Evolutionary conservation across 345 rosid genomes (phyloP), one percentile per base, ranked within the genome.

Genomic region (Rhizophora apiculata): DNA sequence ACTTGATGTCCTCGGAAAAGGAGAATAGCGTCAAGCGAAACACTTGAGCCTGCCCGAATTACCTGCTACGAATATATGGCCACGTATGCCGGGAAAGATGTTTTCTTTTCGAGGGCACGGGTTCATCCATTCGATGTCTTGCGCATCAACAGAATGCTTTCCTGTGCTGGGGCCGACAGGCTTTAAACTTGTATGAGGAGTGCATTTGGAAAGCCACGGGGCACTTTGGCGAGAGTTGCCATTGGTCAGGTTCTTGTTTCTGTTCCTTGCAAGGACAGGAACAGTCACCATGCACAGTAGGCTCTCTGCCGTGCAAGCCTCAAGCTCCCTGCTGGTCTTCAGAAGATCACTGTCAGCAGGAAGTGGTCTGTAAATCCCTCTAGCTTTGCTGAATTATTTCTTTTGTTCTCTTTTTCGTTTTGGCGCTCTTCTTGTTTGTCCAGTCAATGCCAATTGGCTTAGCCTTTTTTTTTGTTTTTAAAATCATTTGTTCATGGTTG

Each of bases 131-230:
- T 86, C 83, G 92, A 89, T 81, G 95, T 89, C 62, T 43, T 89
- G 65, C 85, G 95, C 32, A 89, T 85, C 76, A 89, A 87, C 84
- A 87, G 87, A 82, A 89, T 89, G 95, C 91, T 89, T 75, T 89
- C 95, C 0, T 87, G 95, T 78, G 95, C 91, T 62, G 95, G 91
- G 31, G 95, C 95, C 77, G 89, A 89, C 82, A 87, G 95, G 83
- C 91, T 89, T 29, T 91, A 89, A 75, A 89, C 91, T 29, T 91
- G 91, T 49, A 89, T 87, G 95, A 79, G 89, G 65, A 91, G 95
- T 70, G 95, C 95, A 68, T 89, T 87, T 21, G 95, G 95, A 5
- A 89, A 89, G 46, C 92, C 95, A 11, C 84, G 79, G 70, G 92
- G 95, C 7, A 74, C 82, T 63, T 89, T 92, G 68, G 92, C 90